Evolutionary conservation across 371 early-diverging fungal species (phyloP).

Genomic region (Chytridium lagenaria): DNA sequence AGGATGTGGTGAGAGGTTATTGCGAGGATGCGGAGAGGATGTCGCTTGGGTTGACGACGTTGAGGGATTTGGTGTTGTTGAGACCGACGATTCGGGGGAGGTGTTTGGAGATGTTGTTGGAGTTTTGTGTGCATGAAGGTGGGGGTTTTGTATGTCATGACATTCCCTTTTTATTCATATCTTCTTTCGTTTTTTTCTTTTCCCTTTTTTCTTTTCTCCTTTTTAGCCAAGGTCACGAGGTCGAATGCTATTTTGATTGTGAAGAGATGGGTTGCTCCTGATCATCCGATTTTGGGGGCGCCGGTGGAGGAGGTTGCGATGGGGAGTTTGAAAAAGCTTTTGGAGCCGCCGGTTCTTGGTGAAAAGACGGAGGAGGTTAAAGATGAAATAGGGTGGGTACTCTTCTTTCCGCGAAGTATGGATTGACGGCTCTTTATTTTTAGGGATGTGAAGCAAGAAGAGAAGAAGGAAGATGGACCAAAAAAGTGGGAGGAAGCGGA

Average conservation of each 20-base stretch:
- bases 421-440: background rate
- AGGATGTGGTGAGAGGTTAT: slow-evolving; percentile 40
- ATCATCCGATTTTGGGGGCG: slow-evolving; percentile 56
- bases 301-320: slow-evolving; percentile 62
- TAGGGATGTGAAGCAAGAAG: background rate
- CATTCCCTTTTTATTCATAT: too few species aligned
- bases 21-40: slow-evolving; percentile 57
- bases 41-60: slow-evolving; percentile 53
- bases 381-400: slow-evolving; percentile 14
- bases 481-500: slow-evolving; percentile 49
- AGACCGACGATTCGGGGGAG: slow-evolving; percentile 48
- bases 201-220: background rate
- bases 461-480: background rate
- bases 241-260: slow-evolving; percentile 64
- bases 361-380: slow-evolving; percentile 3
- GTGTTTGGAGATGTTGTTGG: slow-evolving; percentile 44
- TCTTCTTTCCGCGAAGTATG: background rate
- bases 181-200: background rate
- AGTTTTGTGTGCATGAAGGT: slow-evolving; percentile 41
- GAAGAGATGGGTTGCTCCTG: slow-evolving; percentile 65
- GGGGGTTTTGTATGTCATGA: background rate
- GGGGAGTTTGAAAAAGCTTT: slow-evolving; percentile 50
- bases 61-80: slow-evolving; percentile 51
- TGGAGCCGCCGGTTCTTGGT: slow-evolving; percentile 35
- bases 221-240: slow-evolving; percentile 37